phyloP scores from a whole-genome alignment of 2,329 filamentous ascomycete genomes.

The Lecanicillium sp. region DNA sequence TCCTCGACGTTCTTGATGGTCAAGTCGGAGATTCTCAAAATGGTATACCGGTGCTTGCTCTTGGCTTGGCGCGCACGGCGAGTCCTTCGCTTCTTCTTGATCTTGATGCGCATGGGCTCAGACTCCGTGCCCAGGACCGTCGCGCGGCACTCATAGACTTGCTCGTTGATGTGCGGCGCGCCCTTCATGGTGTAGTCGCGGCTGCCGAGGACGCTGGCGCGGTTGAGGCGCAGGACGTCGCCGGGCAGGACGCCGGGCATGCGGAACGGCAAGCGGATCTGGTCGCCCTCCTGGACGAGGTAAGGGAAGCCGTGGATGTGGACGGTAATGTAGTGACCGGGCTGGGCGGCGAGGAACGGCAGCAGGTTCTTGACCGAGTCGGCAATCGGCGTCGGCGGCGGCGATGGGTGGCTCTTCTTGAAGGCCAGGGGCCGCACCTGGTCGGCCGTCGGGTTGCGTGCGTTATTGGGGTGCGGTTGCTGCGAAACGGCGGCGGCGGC shows the following conservation, averaged over 20 bases:
- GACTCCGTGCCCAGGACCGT: constrained; percentile 79
- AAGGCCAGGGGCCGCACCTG: constrained; percentile 31
- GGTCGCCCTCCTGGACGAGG: constrained; percentile 71
- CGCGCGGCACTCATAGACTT: constrained; percentile 78
- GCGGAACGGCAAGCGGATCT: constrained; percentile 69
- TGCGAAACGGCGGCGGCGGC: constrained; percentile 21
- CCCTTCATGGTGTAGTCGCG: constrained; percentile 87
- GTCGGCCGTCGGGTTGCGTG: constrained; percentile 29
- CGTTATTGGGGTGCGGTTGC: constrained; percentile 30
- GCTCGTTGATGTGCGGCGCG: constrained; percentile 73
- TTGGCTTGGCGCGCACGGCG: constrained; percentile 66
- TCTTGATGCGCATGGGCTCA: constrained; percentile 68
- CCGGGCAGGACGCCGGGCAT: constrained; percentile 73
- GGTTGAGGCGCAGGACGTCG: constrained; percentile 81
- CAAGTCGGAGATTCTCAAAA: constrained; percentile 78
- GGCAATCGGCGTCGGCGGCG: constrained; percentile 38
- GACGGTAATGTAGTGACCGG: constrained; percentile 69
- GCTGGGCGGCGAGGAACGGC: constrained; percentile 66
- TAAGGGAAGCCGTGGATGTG: constrained; percentile 77
- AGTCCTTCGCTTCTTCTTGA: constrained; percentile 77
- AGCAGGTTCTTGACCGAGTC: constrained; percentile 56
- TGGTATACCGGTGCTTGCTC: constrained; percentile 89
- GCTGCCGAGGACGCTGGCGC: constrained; percentile 74
- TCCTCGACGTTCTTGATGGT: constrained; percentile 49
- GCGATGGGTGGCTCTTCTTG: constrained; percentile 33